phyloP scores from a whole-genome alignment of 2,329 filamentous ascomycete genomes.

The Verticillium isaacii region DNA sequence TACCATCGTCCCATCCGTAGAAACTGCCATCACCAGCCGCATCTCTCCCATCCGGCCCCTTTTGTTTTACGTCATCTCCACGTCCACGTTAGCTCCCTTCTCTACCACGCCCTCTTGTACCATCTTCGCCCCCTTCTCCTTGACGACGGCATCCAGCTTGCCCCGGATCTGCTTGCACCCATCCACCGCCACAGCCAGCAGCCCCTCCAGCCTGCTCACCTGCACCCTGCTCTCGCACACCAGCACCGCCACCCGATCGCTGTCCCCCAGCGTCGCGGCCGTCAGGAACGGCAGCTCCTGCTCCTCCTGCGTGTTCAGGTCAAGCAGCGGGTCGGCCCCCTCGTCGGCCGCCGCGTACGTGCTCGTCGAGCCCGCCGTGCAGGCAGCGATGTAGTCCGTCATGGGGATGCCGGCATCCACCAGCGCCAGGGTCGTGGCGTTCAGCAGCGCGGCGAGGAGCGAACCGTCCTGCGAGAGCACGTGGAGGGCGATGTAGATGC shows the following conservation, averaged over 20 bases:
- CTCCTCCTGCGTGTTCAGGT: slow-evolving; percentile 76
- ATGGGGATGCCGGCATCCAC: slow-evolving; percentile 95
- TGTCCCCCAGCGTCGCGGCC: slow-evolving; percentile 70
- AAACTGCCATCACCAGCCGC: slow-evolving; percentile 1
- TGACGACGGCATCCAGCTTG: slow-evolving; percentile 76
- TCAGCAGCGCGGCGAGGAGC: slow-evolving; percentile 82
- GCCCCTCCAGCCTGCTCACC: slow-evolving; percentile 75
- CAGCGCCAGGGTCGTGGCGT: slow-evolving; percentile 85
- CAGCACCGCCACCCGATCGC: slow-evolving; percentile 71
- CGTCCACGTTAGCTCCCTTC: slow-evolving; percentile 41
- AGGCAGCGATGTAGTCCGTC: slow-evolving; percentile 84
- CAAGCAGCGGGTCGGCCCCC: slow-evolving; percentile 69
- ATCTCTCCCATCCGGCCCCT: slow-evolving; percentile 4
- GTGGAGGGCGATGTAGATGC: slow-evolving; percentile 78
- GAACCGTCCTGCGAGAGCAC: slow-evolving; percentile 88
- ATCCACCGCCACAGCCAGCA: slow-evolving; percentile 89
- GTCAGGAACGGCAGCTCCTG: slow-evolving; percentile 87
- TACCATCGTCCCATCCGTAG: neutral
- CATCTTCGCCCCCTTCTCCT: slow-evolving; percentile 63
- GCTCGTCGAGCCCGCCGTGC: slow-evolving; percentile 77
- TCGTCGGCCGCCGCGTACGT: slow-evolving; percentile 62
- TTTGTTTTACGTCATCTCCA: slow-evolving; percentile 34
- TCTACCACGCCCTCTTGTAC: slow-evolving; percentile 50
- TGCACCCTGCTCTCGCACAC: slow-evolving; percentile 89
- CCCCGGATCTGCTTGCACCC: slow-evolving; percentile 82